Evolutionary conservation across 2,329 filamentous ascomycete species (phyloP), one percentile per base, ranked within the genome.

Genomic region (Arthrobotrys iridis): DNA sequence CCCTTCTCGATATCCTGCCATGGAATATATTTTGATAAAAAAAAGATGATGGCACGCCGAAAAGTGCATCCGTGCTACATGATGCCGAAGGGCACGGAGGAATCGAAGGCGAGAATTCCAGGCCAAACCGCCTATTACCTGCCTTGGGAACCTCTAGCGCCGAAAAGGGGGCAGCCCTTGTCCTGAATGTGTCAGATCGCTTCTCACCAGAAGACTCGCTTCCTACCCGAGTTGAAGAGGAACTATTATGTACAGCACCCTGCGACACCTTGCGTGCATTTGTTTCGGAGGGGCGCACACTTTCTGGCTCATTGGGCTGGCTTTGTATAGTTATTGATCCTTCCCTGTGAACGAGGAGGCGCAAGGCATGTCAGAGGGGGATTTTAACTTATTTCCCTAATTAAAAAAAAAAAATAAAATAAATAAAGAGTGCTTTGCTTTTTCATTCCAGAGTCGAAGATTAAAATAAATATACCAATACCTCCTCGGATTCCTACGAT

Each of bases 241-340:
- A 59, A 64, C 59, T 40, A n/a, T n/a, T n/a, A n/a, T n/a, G 33
- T 33, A 62, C 45, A 66, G 55, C 46, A 67, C 43, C 62, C 70
- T 74, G 70, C 60, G 70, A 74, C 70, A 50, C 60, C 60, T 65
- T 65, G 60, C 70, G 65, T 60, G 70, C 70, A 62, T 66, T n/a
- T 74, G 70, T 74, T 74, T 74, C 70, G 70, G 67, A 74, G n/a
- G 48, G 35, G 60, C 52, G 59, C 68, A 66, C 60, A 41, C 41
- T 52, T 26, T 41, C 43, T 30, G 35, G 37, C 28, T 46, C 55
- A 46, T 40, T 63, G 52, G 59, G 40, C 28, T 65, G 68, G n/a
- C 66, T 73, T 73, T 66, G 68, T 65, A 43, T 68, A 52, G 46
- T 35, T 18, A 62, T 62, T 70, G 62, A 70, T 70, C 65, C 65